phyloP scores from a whole-genome alignment of 2,329 filamentous ascomycete species.

The Arthrinium puccinioides region DNA sequence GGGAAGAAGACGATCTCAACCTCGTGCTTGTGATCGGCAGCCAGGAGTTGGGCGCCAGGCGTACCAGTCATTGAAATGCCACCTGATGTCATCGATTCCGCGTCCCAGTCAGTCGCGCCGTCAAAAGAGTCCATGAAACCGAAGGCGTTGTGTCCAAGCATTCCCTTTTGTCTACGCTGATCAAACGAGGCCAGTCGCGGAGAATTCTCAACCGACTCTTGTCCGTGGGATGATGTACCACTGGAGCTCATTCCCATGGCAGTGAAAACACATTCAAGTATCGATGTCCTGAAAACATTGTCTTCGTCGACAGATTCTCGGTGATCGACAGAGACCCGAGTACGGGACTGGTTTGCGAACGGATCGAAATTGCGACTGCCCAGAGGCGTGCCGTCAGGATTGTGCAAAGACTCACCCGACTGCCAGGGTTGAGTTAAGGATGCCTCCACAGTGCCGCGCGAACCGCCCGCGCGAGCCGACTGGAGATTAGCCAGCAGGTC shows the following conservation, averaged over 20 bases:
- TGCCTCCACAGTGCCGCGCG: slow-evolving; percentile 26
- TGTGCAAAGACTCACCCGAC: slow-evolving; percentile 22
- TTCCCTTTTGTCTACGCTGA: slow-evolving; percentile 67
- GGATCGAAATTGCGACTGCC: slow-evolving; percentile 47
- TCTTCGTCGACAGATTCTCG: slow-evolving; percentile 86
- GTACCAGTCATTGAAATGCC: slow-evolving; percentile 53
- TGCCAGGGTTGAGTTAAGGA: slow-evolving; percentile 18
- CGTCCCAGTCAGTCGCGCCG: slow-evolving; percentile 69
- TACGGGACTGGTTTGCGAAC: slow-evolving; percentile 44
- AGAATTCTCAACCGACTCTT: slow-evolving; percentile 75
- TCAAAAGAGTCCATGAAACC: slow-evolving; percentile 86
- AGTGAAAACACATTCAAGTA: slow-evolving; percentile 93
- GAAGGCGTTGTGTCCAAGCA: slow-evolving; percentile 78
- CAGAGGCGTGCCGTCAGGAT: slow-evolving; percentile 34
- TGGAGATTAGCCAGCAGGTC: slow-evolving; percentile 78
- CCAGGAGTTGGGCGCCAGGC: slow-evolving; percentile 58
- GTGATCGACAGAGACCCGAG: slow-evolving; percentile 51
- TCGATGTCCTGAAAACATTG: slow-evolving; percentile 77
- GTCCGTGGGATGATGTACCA: slow-evolving; percentile 57
- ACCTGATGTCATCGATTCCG: slow-evolving; percentile 74
- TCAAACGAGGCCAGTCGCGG: slow-evolving; percentile 81
- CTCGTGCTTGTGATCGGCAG: slow-evolving; percentile 80
- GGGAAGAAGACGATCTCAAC: slow-evolving; percentile 97
- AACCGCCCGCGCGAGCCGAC: slow-evolving; percentile 52
- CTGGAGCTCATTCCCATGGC: slow-evolving; percentile 74